These are phyloP conservation scores for Myriosclerotinia curreyana DNA, from an alignment of 2,329 filamentous ascomycete species.

Conservation along the genomic window DNA sequence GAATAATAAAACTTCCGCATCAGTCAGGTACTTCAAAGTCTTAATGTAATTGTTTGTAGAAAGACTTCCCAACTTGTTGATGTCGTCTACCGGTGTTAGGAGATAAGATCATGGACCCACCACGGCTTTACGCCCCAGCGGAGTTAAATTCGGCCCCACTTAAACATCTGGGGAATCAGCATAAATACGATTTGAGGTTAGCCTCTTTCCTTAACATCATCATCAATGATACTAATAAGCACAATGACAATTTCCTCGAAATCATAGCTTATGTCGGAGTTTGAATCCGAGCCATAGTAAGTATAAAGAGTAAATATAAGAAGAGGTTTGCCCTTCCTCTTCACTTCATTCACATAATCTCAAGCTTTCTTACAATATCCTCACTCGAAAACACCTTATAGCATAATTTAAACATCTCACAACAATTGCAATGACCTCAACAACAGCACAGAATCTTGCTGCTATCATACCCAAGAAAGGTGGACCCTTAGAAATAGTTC, in stretches of 20 bases:
- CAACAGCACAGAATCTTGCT: constrained; percentile 8
- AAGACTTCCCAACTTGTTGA: not conserved
- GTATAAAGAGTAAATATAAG: constrained; percentile 3
- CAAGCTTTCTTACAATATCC: not conserved
- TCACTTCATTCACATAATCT: not conserved
- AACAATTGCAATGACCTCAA: not conserved
- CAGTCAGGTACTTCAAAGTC: not conserved
- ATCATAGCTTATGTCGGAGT: not conserved
- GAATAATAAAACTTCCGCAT: not conserved
- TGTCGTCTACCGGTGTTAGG: not conserved
- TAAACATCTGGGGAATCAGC: not conserved
- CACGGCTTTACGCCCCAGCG: not conserved
- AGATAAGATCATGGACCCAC: not conserved
- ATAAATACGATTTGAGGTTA: not conserved
- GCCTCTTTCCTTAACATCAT: not conserved
- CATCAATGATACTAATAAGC: not conserved
- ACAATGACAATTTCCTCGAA: not conserved
- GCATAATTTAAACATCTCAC: not conserved
- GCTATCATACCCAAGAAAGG: constrained; percentile 10
- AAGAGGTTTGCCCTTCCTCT: not conserved
- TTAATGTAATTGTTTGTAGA: not conserved
- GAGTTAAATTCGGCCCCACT: not conserved
- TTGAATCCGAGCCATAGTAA: not conserved
- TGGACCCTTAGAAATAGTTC: not conserved
- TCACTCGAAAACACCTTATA: not conserved